Evolutionary conservation across 495 filamentous ascomycete species (phyloP).

Genomic region (Lentithecium fluviatile): DNA sequence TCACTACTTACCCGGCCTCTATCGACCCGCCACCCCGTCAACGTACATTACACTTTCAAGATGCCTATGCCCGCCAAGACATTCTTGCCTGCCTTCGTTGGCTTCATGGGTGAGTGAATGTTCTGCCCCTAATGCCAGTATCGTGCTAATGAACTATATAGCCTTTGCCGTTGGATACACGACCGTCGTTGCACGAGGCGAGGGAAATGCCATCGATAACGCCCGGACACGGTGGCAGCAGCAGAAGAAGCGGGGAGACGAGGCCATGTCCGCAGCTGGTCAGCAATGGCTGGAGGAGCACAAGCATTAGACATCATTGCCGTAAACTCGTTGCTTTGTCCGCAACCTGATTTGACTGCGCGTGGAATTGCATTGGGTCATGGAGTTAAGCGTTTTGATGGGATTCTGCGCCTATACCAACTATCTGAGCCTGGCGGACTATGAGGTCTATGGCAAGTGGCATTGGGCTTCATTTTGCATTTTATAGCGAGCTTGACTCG

Average conservation of each 20-base stretch:
- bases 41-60: constrained; percentile 2
- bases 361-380: too few relatives aligned
- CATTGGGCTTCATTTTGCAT: too few relatives aligned
- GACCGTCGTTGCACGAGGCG: constrained; percentile 16
- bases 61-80: constrained; percentile 27
- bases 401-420: too few relatives aligned
- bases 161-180: constrained; percentile 26
- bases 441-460: too few relatives aligned
- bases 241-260: constrained; percentile 18
- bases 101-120: constrained; percentile 22
- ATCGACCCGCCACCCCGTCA: neutral
- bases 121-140: neutral
- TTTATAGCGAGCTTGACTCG: too few relatives aligned
- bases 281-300: neutral
- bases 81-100: constrained; percentile 18
- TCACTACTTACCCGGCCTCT: neutral
- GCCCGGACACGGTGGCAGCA: constrained; percentile 23
- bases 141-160: constrained; percentile 6
- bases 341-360: too few relatives aligned
- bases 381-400: too few relatives aligned
- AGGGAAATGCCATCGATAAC: constrained; percentile 21
- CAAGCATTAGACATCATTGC: neutral
- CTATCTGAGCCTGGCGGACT: too few relatives aligned
- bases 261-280: constrained; percentile 13
- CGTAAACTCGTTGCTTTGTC: too few relatives aligned